Conservation (phyloP, 2,329 filamentous ascomycete species). For the Nigrospora osmanthi region DNA sequence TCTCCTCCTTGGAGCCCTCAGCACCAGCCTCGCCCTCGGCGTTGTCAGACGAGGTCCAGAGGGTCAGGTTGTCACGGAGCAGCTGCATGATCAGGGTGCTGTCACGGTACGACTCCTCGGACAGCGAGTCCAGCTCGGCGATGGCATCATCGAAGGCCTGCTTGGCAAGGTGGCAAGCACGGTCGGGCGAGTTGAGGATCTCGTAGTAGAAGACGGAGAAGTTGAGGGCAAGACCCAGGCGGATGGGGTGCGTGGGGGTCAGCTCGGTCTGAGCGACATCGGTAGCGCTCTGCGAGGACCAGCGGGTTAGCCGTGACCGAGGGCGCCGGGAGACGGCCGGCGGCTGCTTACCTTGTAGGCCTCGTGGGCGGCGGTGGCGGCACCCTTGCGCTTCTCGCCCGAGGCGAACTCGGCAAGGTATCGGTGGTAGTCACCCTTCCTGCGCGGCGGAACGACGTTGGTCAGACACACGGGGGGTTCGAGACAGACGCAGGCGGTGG, state of each 20-base stretch:
- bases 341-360: conserved; percentile 68
- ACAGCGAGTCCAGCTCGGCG: conserved; percentile 92
- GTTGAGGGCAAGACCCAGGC: conserved; percentile 86
- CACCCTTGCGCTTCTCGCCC: conserved; percentile 90
- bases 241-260: conserved; percentile 86
- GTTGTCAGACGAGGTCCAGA: conserved; percentile 93
- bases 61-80: conserved; percentile 92
- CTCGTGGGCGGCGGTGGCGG: conserved; percentile 89
- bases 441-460: conserved; percentile 24
- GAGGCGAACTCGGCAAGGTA: conserved; percentile 96
- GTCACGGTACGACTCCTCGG: conserved; percentile 99
- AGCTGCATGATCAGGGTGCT: conserved; percentile 98
- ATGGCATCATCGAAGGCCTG: conserved; percentile 95
- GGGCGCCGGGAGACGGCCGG: too few species aligned
- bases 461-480: too few species aligned
- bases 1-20: conserved; percentile 49
- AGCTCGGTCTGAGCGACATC: conserved; percentile 86
- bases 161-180: conserved; percentile 96
- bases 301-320: too few species aligned
- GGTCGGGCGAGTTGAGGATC: conserved; percentile 97
- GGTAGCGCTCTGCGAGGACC: conserved; percentile 45
- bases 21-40: conserved; percentile 65
- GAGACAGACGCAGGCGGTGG: neutral
- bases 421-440: conserved; percentile 99
- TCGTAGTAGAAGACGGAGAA: conserved; percentile 99